Base-by-base conservation (phyloP, 2,329 filamentous ascomycete genomes). In the Fusarium poae region DNA sequence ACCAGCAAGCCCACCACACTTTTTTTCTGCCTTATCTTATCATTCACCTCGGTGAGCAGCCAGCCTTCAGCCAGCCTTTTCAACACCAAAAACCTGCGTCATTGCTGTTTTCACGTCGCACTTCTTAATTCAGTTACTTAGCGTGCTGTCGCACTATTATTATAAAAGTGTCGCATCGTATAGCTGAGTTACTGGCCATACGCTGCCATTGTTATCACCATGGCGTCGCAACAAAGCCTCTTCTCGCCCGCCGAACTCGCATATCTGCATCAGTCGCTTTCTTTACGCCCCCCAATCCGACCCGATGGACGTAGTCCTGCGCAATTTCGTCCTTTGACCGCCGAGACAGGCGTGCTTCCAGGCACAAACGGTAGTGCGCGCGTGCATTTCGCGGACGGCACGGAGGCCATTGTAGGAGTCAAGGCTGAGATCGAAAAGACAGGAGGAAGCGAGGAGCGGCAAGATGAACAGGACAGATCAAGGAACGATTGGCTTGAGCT, bases 181-280 rank as follows among this genome's bases (percentile, higher is more conserved):
- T 34, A 32, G 23, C 34, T 44, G 37, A 20, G 25, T 42, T 16
- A 45, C 25, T 52, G 63, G 44, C 35, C 11, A 32, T 8, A 23
- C 35, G 30, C 21, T 35, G 35, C 18, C 21, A 45, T 23, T 39
- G 34, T 42, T 18, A 46, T 58, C 55, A 63, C n/a, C 29, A 91
- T 93, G 88, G 84, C 91, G 40, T 86, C 88, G 72, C 88, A 89
- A 75, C 88, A 89, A 81, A 88, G 89, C 75, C 90, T 93, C 73
- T 91, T 98, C 80, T 97, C 94, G 55, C 95, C 96, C 48, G 94
- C 96, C 76, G 96, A 99, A 83, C 92, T 99, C 75, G 94, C 94
- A 74, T 99, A 97, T 83, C 89, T 98, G 52, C 93, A 97, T 85
- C 89, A 88, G 69, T 94, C 95, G 8, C 93, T 99, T 76, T 87